Base-by-base conservation (phyloP, 306 rosid genomes). In the Comarum palustre region DNA sequence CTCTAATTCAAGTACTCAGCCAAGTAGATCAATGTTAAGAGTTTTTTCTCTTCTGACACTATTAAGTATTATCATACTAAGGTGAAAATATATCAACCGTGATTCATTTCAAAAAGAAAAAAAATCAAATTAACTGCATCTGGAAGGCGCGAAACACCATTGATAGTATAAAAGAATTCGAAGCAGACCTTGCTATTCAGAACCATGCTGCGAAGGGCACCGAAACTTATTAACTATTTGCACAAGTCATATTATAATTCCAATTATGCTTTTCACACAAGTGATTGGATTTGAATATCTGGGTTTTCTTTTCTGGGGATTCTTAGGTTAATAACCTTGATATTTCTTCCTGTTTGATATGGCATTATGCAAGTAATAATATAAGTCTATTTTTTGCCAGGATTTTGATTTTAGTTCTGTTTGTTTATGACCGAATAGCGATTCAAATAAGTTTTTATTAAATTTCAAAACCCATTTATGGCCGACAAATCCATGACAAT, bases 261-360 rank as follows among this genome's bases (percentile, higher is more conserved):
- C 61, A 1, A 58, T 34, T 73, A 83, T 84, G 72, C 86, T 72
- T 83, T 87, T 86, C 93, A 83, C 91, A 84, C 78, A 22, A 54
- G 3, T 13, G 6, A n/a, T 54, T 15, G 9, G 10, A 36, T 67
- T 15, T 16, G 12, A 36, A 58, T 54, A 52, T 41, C 34, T 25
- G 38, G 17, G 12, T 72, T 54, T 39, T 36, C n/a, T 39, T 58
- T 57, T 41, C 4, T 12, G 8, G 2, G 15, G 2, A 1, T 50
- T 38, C 6, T 13, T 36, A 15, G 22, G 14, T 45, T 41, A 50
- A 22, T 54, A 71, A 47, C 48, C 72, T 68, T 47, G 62, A 73
- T 76, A 20, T 16, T 61, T 61, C 48, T 34, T 6, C 14, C 1
- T n/a, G 16, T 20, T 12, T 38, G 66, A 61, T 27, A 32, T 61